Conservation (phyloP, 2,329 filamentous ascomycete genomes). For the Chaetothyriales sp. region DNA sequence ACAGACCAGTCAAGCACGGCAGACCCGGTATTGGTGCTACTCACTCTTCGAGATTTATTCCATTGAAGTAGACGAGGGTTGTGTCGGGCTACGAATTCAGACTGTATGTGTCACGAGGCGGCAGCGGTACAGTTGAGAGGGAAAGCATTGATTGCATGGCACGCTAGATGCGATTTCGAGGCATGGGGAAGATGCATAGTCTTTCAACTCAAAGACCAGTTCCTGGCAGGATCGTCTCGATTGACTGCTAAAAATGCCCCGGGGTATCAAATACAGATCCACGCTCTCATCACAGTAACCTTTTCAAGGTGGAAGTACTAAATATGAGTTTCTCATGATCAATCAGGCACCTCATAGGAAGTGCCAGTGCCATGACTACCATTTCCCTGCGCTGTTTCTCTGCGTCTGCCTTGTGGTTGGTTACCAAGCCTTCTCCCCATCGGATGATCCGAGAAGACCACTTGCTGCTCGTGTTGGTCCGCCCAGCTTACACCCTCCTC, state of each 20-base stretch:
- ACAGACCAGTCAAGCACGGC: slow-evolving; percentile 99
- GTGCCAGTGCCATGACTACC: neutral
- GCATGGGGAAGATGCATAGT: neutral
- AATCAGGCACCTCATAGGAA: neutral
- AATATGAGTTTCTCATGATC: neutral
- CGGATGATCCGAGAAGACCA: neutral
- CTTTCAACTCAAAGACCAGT: neutral
- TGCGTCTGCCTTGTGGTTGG: neutral
- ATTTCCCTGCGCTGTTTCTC: neutral
- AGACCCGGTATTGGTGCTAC: slow-evolving; percentile 99
- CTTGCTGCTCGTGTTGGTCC: neutral
- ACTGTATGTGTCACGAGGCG: neutral
- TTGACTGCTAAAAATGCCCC: neutral
- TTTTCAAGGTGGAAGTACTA: neutral
- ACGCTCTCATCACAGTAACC: neutral
- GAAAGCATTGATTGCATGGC: neutral
- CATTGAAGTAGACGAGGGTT: slow-evolving; percentile 65
- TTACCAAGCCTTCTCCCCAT: neutral
- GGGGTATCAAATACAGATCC: neutral
- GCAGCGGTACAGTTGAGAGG: neutral
- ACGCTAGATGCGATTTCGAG: neutral
- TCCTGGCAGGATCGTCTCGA: neutral
- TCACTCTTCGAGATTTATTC: slow-evolving; percentile 99
- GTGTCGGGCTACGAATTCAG: neutral
- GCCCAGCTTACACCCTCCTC: neutral